A percentile compares a stretch with the other conserved stretches of the same genome.
Conservation (phyloP, 2,329 filamentous ascomycete genomes). For the Trichoderma harzianum region DNA sequence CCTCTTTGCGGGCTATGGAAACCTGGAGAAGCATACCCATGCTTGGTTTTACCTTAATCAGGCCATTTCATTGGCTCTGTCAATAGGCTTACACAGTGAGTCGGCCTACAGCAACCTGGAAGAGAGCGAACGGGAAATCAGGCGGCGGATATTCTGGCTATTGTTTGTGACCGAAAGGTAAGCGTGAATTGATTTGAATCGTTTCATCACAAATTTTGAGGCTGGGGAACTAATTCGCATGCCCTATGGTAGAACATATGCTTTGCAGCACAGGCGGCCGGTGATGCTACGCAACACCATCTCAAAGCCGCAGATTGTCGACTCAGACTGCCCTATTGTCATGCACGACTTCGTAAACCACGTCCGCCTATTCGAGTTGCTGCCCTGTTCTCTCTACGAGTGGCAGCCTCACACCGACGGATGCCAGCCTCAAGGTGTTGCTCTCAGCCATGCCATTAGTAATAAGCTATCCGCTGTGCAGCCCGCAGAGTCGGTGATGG, state of each 20-base stretch:
- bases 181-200: background rate
- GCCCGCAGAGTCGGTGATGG: conserved; percentile 28
- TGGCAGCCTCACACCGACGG: conserved; percentile 27
- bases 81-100: conserved; percentile 29
- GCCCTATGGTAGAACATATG: conserved; percentile 27
- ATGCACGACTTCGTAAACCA: conserved; percentile 36
- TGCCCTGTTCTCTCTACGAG: conserved; percentile 31
- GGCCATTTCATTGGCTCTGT: conserved; percentile 29
- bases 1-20: conserved; percentile 31
- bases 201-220: background rate
- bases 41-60: conserved; percentile 35
- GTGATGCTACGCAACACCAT: conserved; percentile 31
- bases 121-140: conserved; percentile 26
- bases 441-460: conserved; percentile 27
- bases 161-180: conserved; percentile 34
- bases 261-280: conserved; percentile 29
- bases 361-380: conserved; percentile 30
- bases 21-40: conserved; percentile 27
- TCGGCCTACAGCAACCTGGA: conserved; percentile 25
- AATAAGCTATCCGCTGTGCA: conserved; percentile 28
- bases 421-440: conserved; percentile 22
- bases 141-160: conserved; percentile 34
- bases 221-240: background rate
- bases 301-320: conserved; percentile 31
- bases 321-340: conserved; percentile 31